Conservation (phyloP, 768 basidiomycete species). For the Ephemerocybe angulata region DNA sequence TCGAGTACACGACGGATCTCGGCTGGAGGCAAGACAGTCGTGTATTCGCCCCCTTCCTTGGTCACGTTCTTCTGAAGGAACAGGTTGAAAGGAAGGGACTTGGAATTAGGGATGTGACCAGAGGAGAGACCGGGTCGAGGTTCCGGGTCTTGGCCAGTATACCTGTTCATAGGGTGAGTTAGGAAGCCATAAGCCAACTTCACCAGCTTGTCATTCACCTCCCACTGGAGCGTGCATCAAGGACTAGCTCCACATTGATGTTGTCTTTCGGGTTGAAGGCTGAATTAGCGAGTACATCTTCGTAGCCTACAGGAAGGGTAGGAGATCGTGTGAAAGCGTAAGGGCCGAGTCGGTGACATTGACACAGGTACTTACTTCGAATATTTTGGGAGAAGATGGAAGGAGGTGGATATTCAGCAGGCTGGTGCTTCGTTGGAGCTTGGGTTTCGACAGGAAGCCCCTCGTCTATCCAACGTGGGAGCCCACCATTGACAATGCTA, state of each 20-base stretch:
- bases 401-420: conserved; percentile 49
- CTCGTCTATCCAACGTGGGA: conserved; percentile 76
- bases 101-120: conserved; percentile 88
- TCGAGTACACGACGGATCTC: conserved; percentile 61
- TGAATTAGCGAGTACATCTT: conserved; percentile 76
- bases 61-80: conserved; percentile 53
- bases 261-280: conserved; percentile 39
- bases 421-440: conserved; percentile 22
- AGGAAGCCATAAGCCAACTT: neutral
- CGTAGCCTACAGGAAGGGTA: conserved; percentile 58
- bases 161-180: conserved; percentile 44
- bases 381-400: conserved; percentile 46
- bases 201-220: conserved; percentile 44
- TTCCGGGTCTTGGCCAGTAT: conserved; percentile 77
- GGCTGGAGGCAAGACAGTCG: conserved; percentile 53
- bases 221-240: conserved; percentile 85
- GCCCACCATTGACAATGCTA: conserved; percentile 89
- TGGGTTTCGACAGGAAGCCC: conserved; percentile 51
- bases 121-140: conserved; percentile 84
- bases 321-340: neutral
- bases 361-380: conserved; percentile 41
- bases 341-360: neutral
- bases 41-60: conserved; percentile 46
- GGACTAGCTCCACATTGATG: conserved; percentile 58
- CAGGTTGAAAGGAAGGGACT: conserved; percentile 76